Conservation (phyloP, 1,139 yeast species). For the Debaryomyces coudertii region DNA sequence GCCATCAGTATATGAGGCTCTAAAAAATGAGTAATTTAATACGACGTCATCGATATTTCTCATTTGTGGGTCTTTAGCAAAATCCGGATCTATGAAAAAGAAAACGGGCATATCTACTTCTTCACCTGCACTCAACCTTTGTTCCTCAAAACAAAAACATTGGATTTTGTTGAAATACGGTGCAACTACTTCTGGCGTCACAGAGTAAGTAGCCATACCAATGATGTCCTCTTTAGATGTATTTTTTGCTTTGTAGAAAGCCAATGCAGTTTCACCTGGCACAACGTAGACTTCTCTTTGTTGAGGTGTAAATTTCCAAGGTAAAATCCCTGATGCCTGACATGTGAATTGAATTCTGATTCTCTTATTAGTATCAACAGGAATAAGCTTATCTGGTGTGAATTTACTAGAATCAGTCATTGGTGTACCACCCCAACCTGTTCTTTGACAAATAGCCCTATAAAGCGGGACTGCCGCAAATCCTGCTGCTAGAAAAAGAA, state of each 20-base stretch:
- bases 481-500: conserved; percentile 76
- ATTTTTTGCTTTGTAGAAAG: conserved; percentile 92
- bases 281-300: conserved; percentile 91
- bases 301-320: conserved; percentile 96
- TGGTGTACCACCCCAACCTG: conserved; percentile 96
- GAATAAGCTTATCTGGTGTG: conserved; percentile 84
- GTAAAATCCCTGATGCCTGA: conserved; percentile 86
- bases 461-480: conserved; percentile 94
- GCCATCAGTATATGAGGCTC: conserved; percentile 54
- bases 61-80: conserved; percentile 93
- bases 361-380: conserved; percentile 84
- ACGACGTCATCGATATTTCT: conserved; percentile 88
- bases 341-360: conserved; percentile 86
- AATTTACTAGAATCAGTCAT: conserved; percentile 80
- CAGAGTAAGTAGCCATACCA: conserved; percentile 98
- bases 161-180: conserved; percentile 96
- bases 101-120: conserved; percentile 99
- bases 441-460: conserved; percentile 88
- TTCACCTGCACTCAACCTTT: conserved; percentile 89
- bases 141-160: conserved; percentile 98
- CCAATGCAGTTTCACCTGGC: conserved; percentile 98
- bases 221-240: conserved; percentile 84
- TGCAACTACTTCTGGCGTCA: conserved; percentile 95
- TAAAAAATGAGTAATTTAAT: conserved; percentile 90
- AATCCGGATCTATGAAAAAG: conserved; percentile 97